Percentiles rank a stretch among this genome's conserved stretches.
phyloP scores from a whole-genome alignment of 2,329 filamentous ascomycete genomes.

The Saccharata proteae region DNA sequence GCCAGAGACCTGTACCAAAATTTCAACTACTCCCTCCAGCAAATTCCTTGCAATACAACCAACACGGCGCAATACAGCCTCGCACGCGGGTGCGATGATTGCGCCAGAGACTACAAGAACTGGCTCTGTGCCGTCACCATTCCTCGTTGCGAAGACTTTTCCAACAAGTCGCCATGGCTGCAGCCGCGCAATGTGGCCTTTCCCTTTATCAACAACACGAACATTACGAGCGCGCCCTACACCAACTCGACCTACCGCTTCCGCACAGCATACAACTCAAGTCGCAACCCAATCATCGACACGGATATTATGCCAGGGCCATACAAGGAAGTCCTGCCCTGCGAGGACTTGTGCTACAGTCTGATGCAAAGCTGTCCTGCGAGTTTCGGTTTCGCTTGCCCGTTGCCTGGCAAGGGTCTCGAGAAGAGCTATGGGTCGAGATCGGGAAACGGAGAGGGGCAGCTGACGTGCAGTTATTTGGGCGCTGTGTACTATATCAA shows the following conservation, averaged over 20 bases:
- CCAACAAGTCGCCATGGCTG: slow-evolving; percentile 37
- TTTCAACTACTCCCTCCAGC: slow-evolving; percentile 71
- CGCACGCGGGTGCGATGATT: slow-evolving; percentile 62
- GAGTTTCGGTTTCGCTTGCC: slow-evolving; percentile 63
- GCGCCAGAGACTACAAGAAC: slow-evolving; percentile 69
- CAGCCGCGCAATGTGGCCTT: slow-evolving; percentile 59
- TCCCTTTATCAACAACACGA: slow-evolving; percentile 57
- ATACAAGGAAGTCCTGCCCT: slow-evolving; percentile 87
- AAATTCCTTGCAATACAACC: slow-evolving; percentile 73
- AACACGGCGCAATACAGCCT: slow-evolving; percentile 70
- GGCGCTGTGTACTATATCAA: slow-evolving; percentile 28
- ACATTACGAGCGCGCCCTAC: slow-evolving; percentile 22
- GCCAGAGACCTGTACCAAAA: slow-evolving; percentile 58
- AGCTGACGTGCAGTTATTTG: slow-evolving; percentile 28
- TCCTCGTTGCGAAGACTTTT: slow-evolving; percentile 81
- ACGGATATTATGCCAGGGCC: slow-evolving; percentile 62
- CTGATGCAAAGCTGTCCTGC: slow-evolving; percentile 78
- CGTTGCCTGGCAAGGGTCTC: slow-evolving; percentile 35
- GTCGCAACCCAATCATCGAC: slow-evolving; percentile 65
- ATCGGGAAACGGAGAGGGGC: slow-evolving; percentile 15
- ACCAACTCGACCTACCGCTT: slow-evolving; percentile 15
- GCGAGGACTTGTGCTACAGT: slow-evolving; percentile 75
- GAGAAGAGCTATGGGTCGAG: slow-evolving; percentile 38
- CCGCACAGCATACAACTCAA: slow-evolving; percentile 38
- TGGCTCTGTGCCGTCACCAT: slow-evolving; percentile 94